Evolutionary conservation across 2,329 filamentous ascomycete species (phyloP).

Genomic region (Huntiella omanensis): DNA sequence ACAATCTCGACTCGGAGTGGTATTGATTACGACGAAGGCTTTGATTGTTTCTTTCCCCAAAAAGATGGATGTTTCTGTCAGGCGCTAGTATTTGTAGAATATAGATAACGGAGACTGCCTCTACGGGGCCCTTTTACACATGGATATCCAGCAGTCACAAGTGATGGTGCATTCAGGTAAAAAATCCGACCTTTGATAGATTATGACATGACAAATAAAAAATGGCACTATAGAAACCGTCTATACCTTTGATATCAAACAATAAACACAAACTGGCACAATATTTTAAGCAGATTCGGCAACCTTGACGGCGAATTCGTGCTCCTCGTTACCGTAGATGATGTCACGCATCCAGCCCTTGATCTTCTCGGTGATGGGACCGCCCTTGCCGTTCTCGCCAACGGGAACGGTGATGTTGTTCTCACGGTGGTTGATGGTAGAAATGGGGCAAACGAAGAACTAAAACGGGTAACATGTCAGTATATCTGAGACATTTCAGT

Average conservation of each 20-base stretch:
- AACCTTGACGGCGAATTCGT: constrained; percentile 52
- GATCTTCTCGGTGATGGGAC: constrained; percentile 38
- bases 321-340: constrained; percentile 52
- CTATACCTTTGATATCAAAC: too few relatives aligned
- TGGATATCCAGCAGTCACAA: too few relatives aligned
- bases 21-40: too few relatives aligned
- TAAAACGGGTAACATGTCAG: constrained; percentile 18
- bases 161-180: too few relatives aligned
- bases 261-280: too few relatives aligned
- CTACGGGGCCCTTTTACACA: too few relatives aligned
- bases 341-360: constrained; percentile 53
- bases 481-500: neutral
- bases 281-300: constrained; percentile 22
- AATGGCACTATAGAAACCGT: neutral
- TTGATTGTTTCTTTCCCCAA: neutral
- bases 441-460: constrained; percentile 55
- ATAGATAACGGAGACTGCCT: too few relatives aligned
- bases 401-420: constrained; percentile 44
- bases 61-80: too few relatives aligned
- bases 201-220: neutral
- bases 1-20: too few relatives aligned
- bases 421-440: constrained; percentile 47
- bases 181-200: too few relatives aligned
- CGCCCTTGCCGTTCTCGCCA: constrained; percentile 31
- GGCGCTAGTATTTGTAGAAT: too few relatives aligned